phyloP scores from a whole-genome alignment of 805 yeast genomes.

The Lachancea nothofagi region DNA sequence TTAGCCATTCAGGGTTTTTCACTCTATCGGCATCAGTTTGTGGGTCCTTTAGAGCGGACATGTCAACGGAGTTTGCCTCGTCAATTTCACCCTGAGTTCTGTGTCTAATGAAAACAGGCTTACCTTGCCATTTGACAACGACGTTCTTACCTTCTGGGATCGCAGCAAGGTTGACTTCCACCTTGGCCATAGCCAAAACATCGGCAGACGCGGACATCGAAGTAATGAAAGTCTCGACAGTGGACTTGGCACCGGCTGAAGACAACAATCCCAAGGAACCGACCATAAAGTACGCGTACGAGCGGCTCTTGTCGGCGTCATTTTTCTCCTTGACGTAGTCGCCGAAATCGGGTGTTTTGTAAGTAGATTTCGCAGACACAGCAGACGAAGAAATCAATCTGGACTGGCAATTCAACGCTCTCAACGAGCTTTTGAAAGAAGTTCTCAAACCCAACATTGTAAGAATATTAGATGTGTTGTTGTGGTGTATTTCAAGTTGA shows the following conservation, averaged over 20 bases:
- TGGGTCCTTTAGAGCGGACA: slow-evolving; percentile 84
- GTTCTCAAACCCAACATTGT: slow-evolving; percentile 26
- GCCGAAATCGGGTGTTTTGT: slow-evolving; percentile 87
- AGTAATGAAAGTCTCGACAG: slow-evolving; percentile 86
- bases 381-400: slow-evolving; percentile 25
- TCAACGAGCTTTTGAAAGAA: slow-evolving; percentile 19
- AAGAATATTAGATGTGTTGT: background rate
- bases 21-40: slow-evolving; percentile 91
- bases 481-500: too few relatives aligned
- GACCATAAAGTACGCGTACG: slow-evolving; percentile 93
- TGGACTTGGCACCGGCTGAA: slow-evolving; percentile 93
- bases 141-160: slow-evolving; percentile 98
- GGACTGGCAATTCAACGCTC: slow-evolving; percentile 16
- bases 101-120: slow-evolving; percentile 99
- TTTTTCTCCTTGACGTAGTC: slow-evolving; percentile 67
- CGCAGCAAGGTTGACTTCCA: slow-evolving; percentile 88
- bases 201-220: slow-evolving; percentile 98
- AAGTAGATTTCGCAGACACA: slow-evolving; percentile 56
- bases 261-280: slow-evolving; percentile 88
- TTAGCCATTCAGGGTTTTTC: slow-evolving; percentile 94
- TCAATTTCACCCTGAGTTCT: slow-evolving; percentile 89
- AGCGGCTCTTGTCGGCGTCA: slow-evolving; percentile 73
- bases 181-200: slow-evolving; percentile 98
- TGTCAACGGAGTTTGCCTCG: slow-evolving; percentile 85
- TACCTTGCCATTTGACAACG: slow-evolving; percentile 99